A percentile compares a stretch with the other conserved stretches of the same genome.
phyloP scores from a whole-genome alignment of 2,329 filamentous ascomycete genomes.

The Microcyclospora tardicrescens region DNA sequence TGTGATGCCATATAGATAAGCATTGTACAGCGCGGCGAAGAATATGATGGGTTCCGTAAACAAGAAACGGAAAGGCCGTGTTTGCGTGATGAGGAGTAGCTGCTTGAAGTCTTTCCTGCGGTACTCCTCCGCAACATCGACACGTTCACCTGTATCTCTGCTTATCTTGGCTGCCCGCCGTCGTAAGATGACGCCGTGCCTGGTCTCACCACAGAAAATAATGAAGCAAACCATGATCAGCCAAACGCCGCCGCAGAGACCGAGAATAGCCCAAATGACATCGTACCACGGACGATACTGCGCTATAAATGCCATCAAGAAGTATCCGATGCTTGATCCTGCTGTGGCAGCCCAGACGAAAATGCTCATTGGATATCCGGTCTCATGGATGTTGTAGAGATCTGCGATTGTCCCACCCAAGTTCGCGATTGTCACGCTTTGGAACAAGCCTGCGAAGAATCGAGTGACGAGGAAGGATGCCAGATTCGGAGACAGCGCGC shows the following conservation, averaged over 20 bases:
- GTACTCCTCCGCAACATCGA: conserved; percentile 4
- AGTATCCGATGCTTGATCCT: conserved; percentile 29
- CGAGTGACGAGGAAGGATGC: conserved; percentile 30
- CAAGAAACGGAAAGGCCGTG: conserved; percentile 37
- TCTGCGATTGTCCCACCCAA: conserved; percentile 31
- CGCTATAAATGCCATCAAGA: conserved; percentile 26
- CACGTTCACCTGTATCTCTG: conserved; percentile 4
- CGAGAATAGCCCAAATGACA: conserved; percentile 7
- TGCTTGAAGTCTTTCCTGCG: conserved; percentile 1
- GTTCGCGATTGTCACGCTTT: conserved; percentile 28
- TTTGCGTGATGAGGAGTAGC: conserved; percentile 30
- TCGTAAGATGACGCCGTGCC: conserved; percentile 16
- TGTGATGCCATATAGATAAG: conserved; percentile 36
- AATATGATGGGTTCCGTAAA: conserved; percentile 36
- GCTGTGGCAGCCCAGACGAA: conserved; percentile 31
- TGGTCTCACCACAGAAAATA: neutral
- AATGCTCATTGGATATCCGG: conserved; percentile 30
- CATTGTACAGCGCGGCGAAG: conserved; percentile 36
- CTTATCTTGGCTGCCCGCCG: conserved; percentile 8
- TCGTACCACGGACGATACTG: conserved; percentile 6
- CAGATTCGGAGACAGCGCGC: conserved; percentile 29
- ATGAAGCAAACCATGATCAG: conserved; percentile 1
- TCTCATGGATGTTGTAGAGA: conserved; percentile 32
- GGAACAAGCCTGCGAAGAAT: conserved; percentile 30
- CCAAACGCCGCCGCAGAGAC: conserved; percentile 5